Evolutionary conservation across 2,329 filamentous ascomycete genomes (phyloP).

Genomic region (Aureobasidium sp.): DNA sequence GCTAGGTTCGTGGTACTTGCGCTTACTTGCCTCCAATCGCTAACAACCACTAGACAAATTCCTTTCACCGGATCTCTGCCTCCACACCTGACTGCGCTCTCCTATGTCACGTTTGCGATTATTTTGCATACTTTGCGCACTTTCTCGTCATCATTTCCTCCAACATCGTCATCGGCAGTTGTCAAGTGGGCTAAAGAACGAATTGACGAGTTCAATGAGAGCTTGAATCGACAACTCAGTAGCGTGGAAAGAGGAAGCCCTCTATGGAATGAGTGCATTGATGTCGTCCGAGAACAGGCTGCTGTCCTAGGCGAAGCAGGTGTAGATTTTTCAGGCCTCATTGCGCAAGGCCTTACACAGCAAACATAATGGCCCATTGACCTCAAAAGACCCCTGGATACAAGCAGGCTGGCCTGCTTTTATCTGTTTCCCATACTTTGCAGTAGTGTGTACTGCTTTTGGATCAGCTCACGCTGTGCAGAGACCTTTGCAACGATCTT

Average conservation of each 20-base stretch:
- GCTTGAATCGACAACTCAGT: conserved; percentile 77
- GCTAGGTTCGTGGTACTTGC: conserved; percentile 54
- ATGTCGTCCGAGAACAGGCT: conserved; percentile 72
- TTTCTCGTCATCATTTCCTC: conserved; percentile 56
- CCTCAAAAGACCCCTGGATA: neutral
- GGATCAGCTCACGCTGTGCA: neutral
- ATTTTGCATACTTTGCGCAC: conserved; percentile 77
- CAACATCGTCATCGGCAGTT: conserved; percentile 78
- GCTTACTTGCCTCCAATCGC: conserved; percentile 20
- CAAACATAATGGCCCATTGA: neutral
- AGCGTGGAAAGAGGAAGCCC: conserved; percentile 70
- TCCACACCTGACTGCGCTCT: conserved; percentile 89
- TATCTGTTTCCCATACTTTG: neutral
- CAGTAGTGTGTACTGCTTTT: neutral
- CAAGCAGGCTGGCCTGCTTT: conserved; percentile 1
- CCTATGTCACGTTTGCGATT: conserved; percentile 90
- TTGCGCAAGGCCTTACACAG: conserved; percentile 49
- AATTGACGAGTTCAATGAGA: conserved; percentile 80
- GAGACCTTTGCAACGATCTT: neutral
- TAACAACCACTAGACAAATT: conserved; percentile 59
- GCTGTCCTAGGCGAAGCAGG: conserved; percentile 75
- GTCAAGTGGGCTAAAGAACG: conserved; percentile 98
- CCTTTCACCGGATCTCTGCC: conserved; percentile 91
- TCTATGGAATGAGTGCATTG: conserved; percentile 77
- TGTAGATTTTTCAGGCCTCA: conserved; percentile 77